These are phyloP conservation scores for Guadua angustifolia DNA, from an alignment of 176 grass and related monocot species.

Conservation along the genomic window DNA sequence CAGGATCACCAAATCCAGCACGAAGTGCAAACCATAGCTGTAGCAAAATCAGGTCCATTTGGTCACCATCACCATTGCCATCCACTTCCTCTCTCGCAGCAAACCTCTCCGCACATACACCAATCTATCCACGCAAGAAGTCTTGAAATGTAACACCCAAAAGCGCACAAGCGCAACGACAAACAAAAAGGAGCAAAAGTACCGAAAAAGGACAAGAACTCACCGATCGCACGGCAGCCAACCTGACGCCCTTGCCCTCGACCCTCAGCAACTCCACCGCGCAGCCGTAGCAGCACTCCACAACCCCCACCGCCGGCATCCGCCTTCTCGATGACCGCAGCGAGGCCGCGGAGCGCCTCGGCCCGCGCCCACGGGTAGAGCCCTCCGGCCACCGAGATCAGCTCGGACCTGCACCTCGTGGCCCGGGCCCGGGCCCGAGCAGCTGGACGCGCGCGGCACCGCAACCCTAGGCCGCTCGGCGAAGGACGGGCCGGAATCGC, in stretches of 20 bases:
- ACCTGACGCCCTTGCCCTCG: slow-evolving; percentile 65
- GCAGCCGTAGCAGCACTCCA: slow-evolving; percentile 54
- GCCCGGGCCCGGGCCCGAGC: neutral
- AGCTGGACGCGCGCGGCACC: slow-evolving; percentile 28
- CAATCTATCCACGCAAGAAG: slow-evolving; percentile 50
- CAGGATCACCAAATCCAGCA: neutral
- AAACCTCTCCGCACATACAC: slow-evolving; percentile 60
- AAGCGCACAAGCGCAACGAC: neutral
- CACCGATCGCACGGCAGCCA: slow-evolving; percentile 73
- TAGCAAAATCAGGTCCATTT: slow-evolving; percentile 64
- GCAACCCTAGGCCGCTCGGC: slow-evolving; percentile 49
- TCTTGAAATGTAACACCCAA: neutral
- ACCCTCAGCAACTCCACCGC: slow-evolving; percentile 58
- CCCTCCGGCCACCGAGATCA: slow-evolving; percentile 59
- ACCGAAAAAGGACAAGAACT: slow-evolving; percentile 3
- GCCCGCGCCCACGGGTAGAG: slow-evolving; percentile 68
- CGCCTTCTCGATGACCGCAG: slow-evolving; percentile 51
- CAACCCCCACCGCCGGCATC: slow-evolving; percentile 19
- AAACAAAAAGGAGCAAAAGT: neutral
- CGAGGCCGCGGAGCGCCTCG: slow-evolving; percentile 59
- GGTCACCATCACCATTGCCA: slow-evolving; percentile 26
- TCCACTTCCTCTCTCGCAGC: slow-evolving; percentile 36
- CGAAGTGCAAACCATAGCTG: slow-evolving; percentile 50
- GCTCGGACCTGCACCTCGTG: slow-evolving; percentile 38
- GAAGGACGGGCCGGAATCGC: slow-evolving; percentile 2